A percentile compares a stretch with the other conserved stretches of the same genome.
Conservation (phyloP, 192 early-diverging fungal species). For the Phlyctochytrium bullatum region DNA sequence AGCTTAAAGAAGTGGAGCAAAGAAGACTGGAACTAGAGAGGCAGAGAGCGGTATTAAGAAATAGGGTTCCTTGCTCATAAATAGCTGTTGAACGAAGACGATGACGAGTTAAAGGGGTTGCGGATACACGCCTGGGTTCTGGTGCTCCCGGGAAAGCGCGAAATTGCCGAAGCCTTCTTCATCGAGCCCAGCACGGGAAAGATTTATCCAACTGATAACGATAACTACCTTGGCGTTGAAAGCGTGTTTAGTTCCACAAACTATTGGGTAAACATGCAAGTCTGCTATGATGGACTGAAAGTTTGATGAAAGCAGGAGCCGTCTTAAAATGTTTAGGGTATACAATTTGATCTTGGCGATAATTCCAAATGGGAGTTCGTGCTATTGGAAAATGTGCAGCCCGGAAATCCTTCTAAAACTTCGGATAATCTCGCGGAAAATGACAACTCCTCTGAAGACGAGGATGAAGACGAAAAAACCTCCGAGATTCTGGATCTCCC, state of each 20-base stretch:
- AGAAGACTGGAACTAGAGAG: constrained; percentile 24
- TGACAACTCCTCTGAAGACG: constrained; percentile 34
- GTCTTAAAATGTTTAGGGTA: constrained; percentile 41
- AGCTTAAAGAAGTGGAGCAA: constrained; percentile 33
- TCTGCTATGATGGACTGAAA: constrained; percentile 58
- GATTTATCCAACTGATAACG: constrained; percentile 46
- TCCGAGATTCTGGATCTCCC: constrained; percentile 53
- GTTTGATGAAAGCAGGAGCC: too few species aligned
- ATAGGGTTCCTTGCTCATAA: not conserved
- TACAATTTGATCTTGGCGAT: constrained; percentile 60
- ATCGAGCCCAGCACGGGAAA: constrained; percentile 55
- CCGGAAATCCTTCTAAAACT: constrained; percentile 24
- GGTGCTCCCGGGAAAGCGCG: constrained; percentile 56
- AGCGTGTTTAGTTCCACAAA: constrained; percentile 55
- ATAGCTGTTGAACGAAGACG: constrained; percentile 42
- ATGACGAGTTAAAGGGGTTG: constrained; percentile 56
- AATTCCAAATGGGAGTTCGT: constrained; percentile 66
- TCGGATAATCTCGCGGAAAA: constrained; percentile 36
- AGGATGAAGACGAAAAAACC: constrained; percentile 32
- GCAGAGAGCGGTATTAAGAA: constrained; percentile 27
- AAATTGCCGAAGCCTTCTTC: constrained; percentile 59
- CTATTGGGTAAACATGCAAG: constrained; percentile 67
- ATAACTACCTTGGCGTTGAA: constrained; percentile 57
- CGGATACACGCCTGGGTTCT: constrained; percentile 60
- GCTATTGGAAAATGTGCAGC: constrained; percentile 53